Evolutionary conservation across 257 asterid species (phyloP).

Genomic region (Solanum ossicruentum): DNA sequence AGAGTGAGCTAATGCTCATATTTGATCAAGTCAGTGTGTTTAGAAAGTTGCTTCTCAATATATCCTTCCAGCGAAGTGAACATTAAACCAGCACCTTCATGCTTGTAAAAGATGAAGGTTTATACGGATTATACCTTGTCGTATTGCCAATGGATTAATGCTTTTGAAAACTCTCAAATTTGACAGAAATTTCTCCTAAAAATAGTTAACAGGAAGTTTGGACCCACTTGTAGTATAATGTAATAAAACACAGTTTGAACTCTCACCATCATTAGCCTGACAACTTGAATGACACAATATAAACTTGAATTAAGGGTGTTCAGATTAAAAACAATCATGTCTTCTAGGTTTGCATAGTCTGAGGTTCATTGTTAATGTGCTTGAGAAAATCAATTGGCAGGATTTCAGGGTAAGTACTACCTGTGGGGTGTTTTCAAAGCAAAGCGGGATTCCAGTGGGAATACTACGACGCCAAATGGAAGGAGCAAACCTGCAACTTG

Average conservation of each 20-base stretch:
- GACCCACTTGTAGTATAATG: not conserved
- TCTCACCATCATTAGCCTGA: not conserved
- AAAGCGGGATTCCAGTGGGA: conserved; percentile 7
- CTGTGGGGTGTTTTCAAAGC: conserved; percentile 79
- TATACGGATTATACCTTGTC: not conserved
- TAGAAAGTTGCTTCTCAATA: not conserved
- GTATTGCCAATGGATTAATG: not conserved
- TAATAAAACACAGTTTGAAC: not conserved
- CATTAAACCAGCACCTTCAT: not conserved
- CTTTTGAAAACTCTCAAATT: not conserved
- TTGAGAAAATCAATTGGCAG: conserved; percentile 25
- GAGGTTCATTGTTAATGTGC: not conserved
- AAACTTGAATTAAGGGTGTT: not conserved
- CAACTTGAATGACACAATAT: not conserved
- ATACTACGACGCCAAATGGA: not conserved
- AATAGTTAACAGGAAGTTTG: not conserved
- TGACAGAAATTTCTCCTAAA: not conserved
- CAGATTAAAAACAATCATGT: not conserved
- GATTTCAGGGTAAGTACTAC: conserved; percentile 41
- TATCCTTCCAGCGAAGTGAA: not conserved
- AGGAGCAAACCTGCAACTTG: not conserved
- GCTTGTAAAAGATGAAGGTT: not conserved
- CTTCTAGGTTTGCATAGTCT: not conserved
- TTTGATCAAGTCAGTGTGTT: not conserved
- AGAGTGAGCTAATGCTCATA: not conserved